Evolutionary conservation across 1,139 yeast genomes (phyloP), one percentile per base, ranked within the genome.

Genomic region (Pichia sp.): DNA sequence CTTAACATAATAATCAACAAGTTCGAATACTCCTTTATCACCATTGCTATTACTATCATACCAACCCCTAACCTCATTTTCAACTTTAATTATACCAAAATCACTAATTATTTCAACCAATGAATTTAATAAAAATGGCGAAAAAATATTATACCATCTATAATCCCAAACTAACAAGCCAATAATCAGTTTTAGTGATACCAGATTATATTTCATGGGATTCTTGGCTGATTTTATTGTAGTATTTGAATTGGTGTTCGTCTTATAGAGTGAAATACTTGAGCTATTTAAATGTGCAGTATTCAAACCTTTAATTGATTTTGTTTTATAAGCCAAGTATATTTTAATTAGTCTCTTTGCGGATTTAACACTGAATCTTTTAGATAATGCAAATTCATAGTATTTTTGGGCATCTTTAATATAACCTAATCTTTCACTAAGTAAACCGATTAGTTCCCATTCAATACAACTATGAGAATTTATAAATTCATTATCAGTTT

Each of bases 121-220:
- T 1, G 80, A 71, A 32, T 69, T 66, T 22, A 82, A 64, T 49
- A 88, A 71, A 43, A 73, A 71, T 26, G 94, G 87, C 11, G 95
- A 82, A 60, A 89, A 90, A 57, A 90, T 96, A 55, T 82, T 78
- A 68, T 92, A 94, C 98, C 98, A 94, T 63, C 98, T 80, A 67
- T 89, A 97, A 63, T 89, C 86, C 97, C 97, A 92, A 22, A 95
- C 95, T 35, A 85, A 71, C 50, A 92, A 70, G 59, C 84, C 85
- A 44, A 89, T 87, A 51, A 82, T 70, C 39, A 85, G 70, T 53
- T 48, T 39, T 7, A 53, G 30, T 7, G 51, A 29, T 11, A 49
- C 49, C 6, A 41, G n/a, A 34, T 53, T 47, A 18, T 47, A 51
- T 25, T 36, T 47, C 7, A 46, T 45, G 9, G 46, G 49, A 34